A percentile compares a stretch with the other conserved stretches of the same genome.
These are phyloP conservation scores for Fraxinus sp. DNA, from an alignment of 305 asterid genomes.

Conservation along the genomic window DNA sequence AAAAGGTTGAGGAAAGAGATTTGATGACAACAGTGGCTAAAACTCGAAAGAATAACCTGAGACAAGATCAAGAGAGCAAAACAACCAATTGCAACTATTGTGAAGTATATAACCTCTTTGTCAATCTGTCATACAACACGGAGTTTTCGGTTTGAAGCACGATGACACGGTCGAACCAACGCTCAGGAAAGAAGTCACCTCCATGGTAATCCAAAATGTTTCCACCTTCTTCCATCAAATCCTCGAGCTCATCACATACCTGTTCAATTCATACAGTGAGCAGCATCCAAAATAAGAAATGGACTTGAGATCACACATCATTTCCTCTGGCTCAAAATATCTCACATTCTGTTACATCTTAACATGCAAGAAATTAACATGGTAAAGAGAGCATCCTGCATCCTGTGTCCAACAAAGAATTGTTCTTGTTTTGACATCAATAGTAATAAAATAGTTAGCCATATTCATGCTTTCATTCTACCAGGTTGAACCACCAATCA, in stretches of 20 bases:
- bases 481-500: not conserved
- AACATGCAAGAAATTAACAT: not conserved
- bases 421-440: not conserved
- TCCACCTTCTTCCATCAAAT: slow-evolving; percentile 90
- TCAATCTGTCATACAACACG: slow-evolving; percentile 67
- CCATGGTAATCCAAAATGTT: slow-evolving; percentile 95
- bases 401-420: not conserved
- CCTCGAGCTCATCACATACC: slow-evolving; percentile 97
- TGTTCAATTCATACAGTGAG: slow-evolving; percentile 16
- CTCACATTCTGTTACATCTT: not conserved
- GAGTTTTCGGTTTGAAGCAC: slow-evolving; percentile 83
- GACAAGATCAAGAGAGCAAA: not conserved
- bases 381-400: not conserved
- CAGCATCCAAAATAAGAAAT: not conserved
- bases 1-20: not conserved
- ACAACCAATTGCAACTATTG: not conserved
- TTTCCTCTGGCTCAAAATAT: not conserved
- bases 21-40: not conserved
- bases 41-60: not conserved
- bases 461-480: not conserved
- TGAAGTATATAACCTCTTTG: slow-evolving; percentile 51
- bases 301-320: not conserved
- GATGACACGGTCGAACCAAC: slow-evolving; percentile 83
- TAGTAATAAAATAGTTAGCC: not conserved
- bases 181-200: slow-evolving; percentile 93